Evolutionary conservation across 2,329 filamentous ascomycete species (phyloP).

Genomic region (Stachybotrys chartarum): DNA sequence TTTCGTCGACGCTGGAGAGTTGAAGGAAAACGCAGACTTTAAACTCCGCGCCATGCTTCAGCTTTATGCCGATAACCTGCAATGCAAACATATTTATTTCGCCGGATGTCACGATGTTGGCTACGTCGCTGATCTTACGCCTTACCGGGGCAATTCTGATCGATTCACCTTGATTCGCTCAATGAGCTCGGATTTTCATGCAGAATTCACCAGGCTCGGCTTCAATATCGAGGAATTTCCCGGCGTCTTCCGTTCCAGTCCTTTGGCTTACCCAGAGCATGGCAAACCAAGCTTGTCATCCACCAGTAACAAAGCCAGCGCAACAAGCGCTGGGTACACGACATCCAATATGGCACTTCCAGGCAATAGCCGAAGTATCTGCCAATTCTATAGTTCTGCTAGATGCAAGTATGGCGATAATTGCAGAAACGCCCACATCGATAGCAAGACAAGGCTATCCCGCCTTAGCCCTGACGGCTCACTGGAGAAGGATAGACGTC

Average conservation of each 20-base stretch:
- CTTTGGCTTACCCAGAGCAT: conserved; percentile 15
- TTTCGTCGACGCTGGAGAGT: conserved; percentile 53
- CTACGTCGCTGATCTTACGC: conserved; percentile 46
- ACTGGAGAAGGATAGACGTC: conserved; percentile 2
- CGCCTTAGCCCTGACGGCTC: conserved; percentile 6
- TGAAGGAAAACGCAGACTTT: conserved; percentile 52
- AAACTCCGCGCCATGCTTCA: conserved; percentile 46
- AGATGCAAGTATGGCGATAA: conserved; percentile 14
- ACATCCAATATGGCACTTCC: background rate
- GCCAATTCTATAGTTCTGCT: conserved; percentile 10
- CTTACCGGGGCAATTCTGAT: conserved; percentile 39
- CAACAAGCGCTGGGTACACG: background rate
- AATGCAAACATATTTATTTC: conserved; percentile 59
- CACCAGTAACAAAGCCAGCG: background rate
- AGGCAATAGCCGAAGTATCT: conserved; percentile 5
- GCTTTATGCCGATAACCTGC: conserved; percentile 48
- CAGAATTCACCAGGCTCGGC: conserved; percentile 43
- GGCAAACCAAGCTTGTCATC: background rate
- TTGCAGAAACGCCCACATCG: conserved; percentile 10
- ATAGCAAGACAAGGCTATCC: conserved; percentile 4
- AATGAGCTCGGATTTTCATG: conserved; percentile 37
- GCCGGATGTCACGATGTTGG: conserved; percentile 51
- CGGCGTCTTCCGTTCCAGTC: conserved; percentile 40
- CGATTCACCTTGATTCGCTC: conserved; percentile 48
- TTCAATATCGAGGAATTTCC: conserved; percentile 44